Evolutionary conservation across 345 rosid genomes (phyloP).

Genomic region (Angophora floribunda): DNA sequence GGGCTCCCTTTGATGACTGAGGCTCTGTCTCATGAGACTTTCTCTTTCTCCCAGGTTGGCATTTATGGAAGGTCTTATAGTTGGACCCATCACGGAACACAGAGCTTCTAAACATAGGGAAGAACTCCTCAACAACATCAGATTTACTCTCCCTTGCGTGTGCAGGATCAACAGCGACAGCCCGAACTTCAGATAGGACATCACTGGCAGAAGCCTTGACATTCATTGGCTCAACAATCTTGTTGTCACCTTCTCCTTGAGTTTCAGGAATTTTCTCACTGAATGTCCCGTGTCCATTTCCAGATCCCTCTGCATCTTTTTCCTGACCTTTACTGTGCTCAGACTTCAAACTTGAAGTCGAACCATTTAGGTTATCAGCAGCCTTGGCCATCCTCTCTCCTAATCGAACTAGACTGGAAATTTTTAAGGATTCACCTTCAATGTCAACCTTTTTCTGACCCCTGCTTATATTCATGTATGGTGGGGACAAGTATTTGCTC

Average conservation of each 20-base stretch:
- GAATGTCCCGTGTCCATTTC: slow-evolving; percentile 6
- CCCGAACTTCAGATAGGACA: slow-evolving; percentile 33
- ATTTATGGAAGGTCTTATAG: slow-evolving; percentile 8
- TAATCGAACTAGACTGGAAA: slow-evolving; percentile 7
- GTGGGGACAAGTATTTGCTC: slow-evolving; percentile 84
- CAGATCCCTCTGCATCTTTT: slow-evolving; percentile 10
- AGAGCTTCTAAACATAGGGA: slow-evolving; percentile 57
- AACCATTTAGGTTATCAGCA: slow-evolving; percentile 5
- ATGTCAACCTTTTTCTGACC: slow-evolving; percentile 18
- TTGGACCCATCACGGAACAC: slow-evolving; percentile 28
- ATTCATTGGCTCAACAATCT: slow-evolving; percentile 19
- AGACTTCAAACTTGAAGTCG: neutral
- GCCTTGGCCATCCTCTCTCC: slow-evolving; percentile 20
- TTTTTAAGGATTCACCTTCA: slow-evolving; percentile 17
- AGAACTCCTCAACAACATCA: slow-evolving; percentile 38
- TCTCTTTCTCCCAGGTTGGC: slow-evolving; percentile 21
- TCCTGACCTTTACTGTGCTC: slow-evolving; percentile 1
- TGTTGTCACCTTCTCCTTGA: slow-evolving; percentile 4
- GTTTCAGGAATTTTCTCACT: slow-evolving; percentile 9
- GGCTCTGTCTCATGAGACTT: slow-evolving; percentile 11
- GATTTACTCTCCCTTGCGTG: slow-evolving; percentile 16
- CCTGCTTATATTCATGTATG: slow-evolving; percentile 35
- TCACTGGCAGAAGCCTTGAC: slow-evolving; percentile 35
- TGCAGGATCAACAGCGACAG: slow-evolving; percentile 40
- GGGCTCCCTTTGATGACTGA: neutral